These are phyloP conservation scores for Parsonsia alboflavescens DNA, from an alignment of 257 asterid genomes.

Conservation along the genomic window DNA sequence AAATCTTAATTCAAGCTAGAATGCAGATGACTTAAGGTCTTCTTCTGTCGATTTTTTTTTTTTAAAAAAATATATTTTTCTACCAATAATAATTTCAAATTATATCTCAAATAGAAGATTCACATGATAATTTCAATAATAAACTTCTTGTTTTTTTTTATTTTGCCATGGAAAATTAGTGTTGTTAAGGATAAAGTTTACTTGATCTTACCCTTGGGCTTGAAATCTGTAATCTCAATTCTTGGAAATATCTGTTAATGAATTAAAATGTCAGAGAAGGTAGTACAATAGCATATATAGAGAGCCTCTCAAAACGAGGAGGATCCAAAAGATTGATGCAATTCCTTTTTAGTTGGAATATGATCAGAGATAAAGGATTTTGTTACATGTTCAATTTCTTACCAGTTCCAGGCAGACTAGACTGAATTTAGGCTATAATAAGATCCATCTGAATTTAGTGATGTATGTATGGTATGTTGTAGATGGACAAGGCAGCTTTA, in stretches of 20 bases:
- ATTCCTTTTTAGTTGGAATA: not conserved
- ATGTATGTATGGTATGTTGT: no score
- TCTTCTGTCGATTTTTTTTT: no score
- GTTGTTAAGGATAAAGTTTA: no score
- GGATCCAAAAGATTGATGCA: no score
- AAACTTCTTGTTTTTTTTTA: no score
- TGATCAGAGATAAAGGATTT: not conserved
- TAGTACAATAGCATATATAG: no score
- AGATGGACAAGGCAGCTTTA: constrained; percentile 98
- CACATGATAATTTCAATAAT: not conserved
- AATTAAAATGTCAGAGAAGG: no score
- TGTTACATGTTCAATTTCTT: not conserved
- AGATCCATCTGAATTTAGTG: not conserved
- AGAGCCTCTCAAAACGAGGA: no score
- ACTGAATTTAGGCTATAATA: not conserved
- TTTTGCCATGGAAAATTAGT: not conserved
- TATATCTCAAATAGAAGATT: not conserved
- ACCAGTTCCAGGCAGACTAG: not conserved
- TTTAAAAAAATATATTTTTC: no score
- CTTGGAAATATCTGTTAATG: not conserved
- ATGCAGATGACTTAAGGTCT: not conserved
- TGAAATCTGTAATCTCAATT: not conserved
- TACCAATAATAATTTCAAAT: no score
- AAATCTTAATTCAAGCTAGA: not conserved
- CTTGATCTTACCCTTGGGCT: no score